A percentile compares a stretch with the other conserved stretches of the same genome.
phyloP scores from a whole-genome alignment of 177 flowering plant species.

The Telopea speciosissima region DNA sequence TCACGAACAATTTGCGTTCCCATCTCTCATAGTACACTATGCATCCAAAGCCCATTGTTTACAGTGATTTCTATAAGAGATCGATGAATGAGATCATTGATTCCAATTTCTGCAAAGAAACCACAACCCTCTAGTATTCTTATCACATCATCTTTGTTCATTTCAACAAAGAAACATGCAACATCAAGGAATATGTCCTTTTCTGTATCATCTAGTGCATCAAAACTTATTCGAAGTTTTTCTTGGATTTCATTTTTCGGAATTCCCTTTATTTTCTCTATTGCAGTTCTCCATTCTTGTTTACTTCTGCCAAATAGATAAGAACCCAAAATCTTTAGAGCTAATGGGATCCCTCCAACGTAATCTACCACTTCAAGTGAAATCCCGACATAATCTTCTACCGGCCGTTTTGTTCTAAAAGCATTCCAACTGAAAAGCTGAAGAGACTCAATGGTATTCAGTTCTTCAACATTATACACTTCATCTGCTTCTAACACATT shows the following conservation, averaged over 20 bases:
- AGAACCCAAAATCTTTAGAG: constrained; percentile 6
- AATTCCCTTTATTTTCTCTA: background rate
- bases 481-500: background rate
- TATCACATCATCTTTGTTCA: background rate
- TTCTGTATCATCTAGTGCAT: background rate
- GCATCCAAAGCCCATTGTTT: constrained; percentile 2
- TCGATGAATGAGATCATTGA: constrained; percentile 8
- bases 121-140: constrained; percentile 2
- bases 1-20: constrained; percentile 15
- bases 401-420: background rate
- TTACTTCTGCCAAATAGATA: background rate
- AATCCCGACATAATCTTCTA: background rate
- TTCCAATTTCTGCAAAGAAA: background rate
- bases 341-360: constrained; percentile 7
- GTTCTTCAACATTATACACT: background rate
- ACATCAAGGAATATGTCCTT: constrained; percentile 8
- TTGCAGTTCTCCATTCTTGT: background rate
- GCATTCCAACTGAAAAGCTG: constrained; percentile 7
- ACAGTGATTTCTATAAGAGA: background rate
- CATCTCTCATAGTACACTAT: constrained; percentile 12
- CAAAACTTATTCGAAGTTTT: background rate
- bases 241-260: background rate
- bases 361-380: background rate
- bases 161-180: constrained; percentile 6
- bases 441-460: background rate